Evolutionary conservation across 371 early-diverging fungal species (phyloP), one percentile per base, ranked within the genome.

Genomic region (Furculomyces boomerangus): DNA sequence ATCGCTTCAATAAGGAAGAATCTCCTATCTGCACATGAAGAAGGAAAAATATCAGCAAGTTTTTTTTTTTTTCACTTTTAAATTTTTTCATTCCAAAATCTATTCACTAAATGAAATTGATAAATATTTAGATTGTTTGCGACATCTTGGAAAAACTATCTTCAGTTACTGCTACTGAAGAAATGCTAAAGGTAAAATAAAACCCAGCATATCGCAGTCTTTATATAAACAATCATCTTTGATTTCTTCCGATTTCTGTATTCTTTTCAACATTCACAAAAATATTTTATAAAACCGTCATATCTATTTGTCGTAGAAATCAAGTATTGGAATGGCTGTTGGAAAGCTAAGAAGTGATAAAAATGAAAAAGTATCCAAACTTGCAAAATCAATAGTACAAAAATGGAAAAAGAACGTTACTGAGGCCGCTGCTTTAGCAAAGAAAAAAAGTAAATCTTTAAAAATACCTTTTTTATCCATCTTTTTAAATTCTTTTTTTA

Each of bases 391-490:
- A 27, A 68, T 86, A 37, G 81, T 90, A 1, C 68, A 70, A 54
- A 82, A 81, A 48, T 92, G 93, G 93, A 87, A 88, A 64, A 64
- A 71, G 52, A 81, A 83, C 53, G 79, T 86, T 3, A 62, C 41
- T 7, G 32, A 39, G 30, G 1, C 40, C 35, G 28, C 65, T 41
- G 41, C 52, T 57, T 27, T 46, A 45, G 32, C 52, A 60, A 30
- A 46, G 50, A 43, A 49, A 49, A 31, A 31, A 49, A 13, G 49
- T 32, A 37, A 44, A 24, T 22, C 50, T 25, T n/a, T n/a, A n/a
- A n/a, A n/a, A n/a, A 30, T 57, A 28, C 51, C 62, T 27, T 28
- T 59, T 1, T 14, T 44, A 13, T 30, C 55, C 10, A 27, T 52
- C 7, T 31, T 29, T 2, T 22, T 50, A 16, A 50, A 51, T 18